Evolutionary conservation across 148 eudicot species (phyloP).

Genomic region (Limonium bicolor): DNA sequence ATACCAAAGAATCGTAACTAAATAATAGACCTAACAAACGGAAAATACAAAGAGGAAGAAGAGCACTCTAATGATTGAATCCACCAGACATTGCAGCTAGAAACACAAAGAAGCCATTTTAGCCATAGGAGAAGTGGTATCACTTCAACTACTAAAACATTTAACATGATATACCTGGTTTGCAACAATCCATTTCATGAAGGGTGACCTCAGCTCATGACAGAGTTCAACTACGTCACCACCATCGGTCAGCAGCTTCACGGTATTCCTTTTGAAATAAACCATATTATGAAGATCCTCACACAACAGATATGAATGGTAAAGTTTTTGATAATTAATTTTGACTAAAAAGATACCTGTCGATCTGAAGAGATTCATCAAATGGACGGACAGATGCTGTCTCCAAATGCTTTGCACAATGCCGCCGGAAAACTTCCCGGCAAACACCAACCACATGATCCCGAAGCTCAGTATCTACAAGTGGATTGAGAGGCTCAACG

Average conservation of each 20-base stretch:
- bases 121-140: too few species aligned
- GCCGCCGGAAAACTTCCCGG: slow-evolving; percentile 48
- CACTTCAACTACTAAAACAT: neutral
- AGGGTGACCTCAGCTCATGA: slow-evolving; percentile 75
- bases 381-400: slow-evolving; percentile 51
- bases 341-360: slow-evolving; percentile 44
- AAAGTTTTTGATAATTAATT: too few species aligned
- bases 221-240: slow-evolving; percentile 90
- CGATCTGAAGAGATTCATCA: slow-evolving; percentile 31
- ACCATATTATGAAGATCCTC: too few species aligned
- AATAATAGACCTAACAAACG: too few species aligned
- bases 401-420: slow-evolving; percentile 84
- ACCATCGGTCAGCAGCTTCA: slow-evolving; percentile 70
- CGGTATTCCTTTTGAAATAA: slow-evolving; percentile 38
- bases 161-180: slow-evolving; percentile 43
- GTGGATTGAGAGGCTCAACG: slow-evolving; percentile 40
- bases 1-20: too few species aligned
- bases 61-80: too few species aligned
- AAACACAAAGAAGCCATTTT: too few species aligned
- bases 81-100: too few species aligned
- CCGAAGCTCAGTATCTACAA: slow-evolving; percentile 50
- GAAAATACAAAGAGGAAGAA: too few species aligned
- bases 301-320: too few species aligned
- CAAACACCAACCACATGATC: slow-evolving; percentile 50
- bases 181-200: slow-evolving; percentile 57